A percentile compares a stretch with the other conserved stretches of the same genome.
phyloP scores from a whole-genome alignment of 2,329 filamentous ascomycete species.

The Talaromyces sp. region DNA sequence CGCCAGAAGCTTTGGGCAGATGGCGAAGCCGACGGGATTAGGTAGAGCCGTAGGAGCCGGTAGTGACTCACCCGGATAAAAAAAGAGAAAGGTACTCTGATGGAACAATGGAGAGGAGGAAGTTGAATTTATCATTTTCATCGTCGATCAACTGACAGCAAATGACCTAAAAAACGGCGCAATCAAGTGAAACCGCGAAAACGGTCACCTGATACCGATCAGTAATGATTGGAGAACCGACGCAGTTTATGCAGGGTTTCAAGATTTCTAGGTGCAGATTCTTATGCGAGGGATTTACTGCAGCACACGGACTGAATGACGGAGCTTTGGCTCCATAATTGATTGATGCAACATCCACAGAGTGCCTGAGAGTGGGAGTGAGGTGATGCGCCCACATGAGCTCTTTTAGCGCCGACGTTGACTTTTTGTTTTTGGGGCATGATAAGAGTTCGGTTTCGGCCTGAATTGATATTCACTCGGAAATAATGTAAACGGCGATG shows the following conservation, averaged over 20 bases:
- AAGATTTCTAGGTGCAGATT: background rate
- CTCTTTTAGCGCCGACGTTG: conserved; percentile 6
- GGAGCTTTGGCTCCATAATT: background rate
- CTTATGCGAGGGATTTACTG: conserved; percentile 3
- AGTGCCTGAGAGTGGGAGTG: background rate
- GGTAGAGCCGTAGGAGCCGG: background rate
- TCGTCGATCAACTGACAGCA: background rate
- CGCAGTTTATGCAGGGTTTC: conserved; percentile 7
- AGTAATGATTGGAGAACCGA: background rate
- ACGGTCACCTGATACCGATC: background rate
- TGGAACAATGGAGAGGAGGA: background rate
- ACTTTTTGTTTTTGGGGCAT: background rate
- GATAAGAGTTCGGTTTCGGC: background rate
- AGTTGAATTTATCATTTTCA: background rate
- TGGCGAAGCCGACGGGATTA: conserved; percentile 4
- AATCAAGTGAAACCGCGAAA: background rate
- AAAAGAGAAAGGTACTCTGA: too few species aligned
- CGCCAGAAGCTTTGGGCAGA: conserved; percentile 13
- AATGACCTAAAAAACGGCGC: background rate
- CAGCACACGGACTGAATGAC: background rate
- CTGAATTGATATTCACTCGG: background rate
- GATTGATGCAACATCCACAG: background rate
- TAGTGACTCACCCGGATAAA: background rate
- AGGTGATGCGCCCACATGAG: conserved; percentile 4
- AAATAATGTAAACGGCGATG: background rate